Base-by-base conservation (phyloP, 2,329 filamentous ascomycete genomes). In the Clarireedia paspali region DNA sequence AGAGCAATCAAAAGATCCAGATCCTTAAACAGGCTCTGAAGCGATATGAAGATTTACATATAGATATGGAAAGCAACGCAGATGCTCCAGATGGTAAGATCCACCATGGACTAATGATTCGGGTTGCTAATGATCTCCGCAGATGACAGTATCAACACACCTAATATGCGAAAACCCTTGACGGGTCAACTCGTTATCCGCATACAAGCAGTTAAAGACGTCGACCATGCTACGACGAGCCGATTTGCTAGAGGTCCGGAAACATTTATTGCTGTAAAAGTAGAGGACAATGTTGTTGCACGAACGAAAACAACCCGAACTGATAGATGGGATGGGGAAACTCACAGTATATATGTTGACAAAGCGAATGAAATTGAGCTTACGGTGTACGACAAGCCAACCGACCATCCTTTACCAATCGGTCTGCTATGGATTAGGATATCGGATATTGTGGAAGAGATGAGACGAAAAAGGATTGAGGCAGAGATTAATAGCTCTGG, bases 351-450 rank as follows among this genome's bases (percentile, higher is more conserved):
- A 59, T 89, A 94, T 62, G 94, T 99, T 56, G 92, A 97, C 73
- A 97, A 97, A 75, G 94, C 94, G 52, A 99, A 99, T 72, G 94
- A 99, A 73, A 90, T 99, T 59, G 94, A 99, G 70, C 82, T 99
- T 53, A 97, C 91, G 0, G 91, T 99, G 10, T 99, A 99, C 72
- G 94, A 99, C 71, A 96, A 95, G 74, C 86, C 91, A 2, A 85
- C 86, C 60, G 91, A 96, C 65, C 88, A 95, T 64, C 86, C 91
- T 14, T 84, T 95, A 51, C 94, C 94, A 42, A 96, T 99, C 66
- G 94, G 87, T 56, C 85, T 99, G 79, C 80, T 97, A 14, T 99
- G 94, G 94, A 85, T 99, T 57, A 82, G 94, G 58, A 92, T 99
- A 68, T 95, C 94, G 15, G 94, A 99, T 70, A 95, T 99, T 62